These are phyloP conservation scores for Sporothrix curviconia DNA, from an alignment of 2,329 filamentous ascomycete genomes.

Conservation along the genomic window DNA sequence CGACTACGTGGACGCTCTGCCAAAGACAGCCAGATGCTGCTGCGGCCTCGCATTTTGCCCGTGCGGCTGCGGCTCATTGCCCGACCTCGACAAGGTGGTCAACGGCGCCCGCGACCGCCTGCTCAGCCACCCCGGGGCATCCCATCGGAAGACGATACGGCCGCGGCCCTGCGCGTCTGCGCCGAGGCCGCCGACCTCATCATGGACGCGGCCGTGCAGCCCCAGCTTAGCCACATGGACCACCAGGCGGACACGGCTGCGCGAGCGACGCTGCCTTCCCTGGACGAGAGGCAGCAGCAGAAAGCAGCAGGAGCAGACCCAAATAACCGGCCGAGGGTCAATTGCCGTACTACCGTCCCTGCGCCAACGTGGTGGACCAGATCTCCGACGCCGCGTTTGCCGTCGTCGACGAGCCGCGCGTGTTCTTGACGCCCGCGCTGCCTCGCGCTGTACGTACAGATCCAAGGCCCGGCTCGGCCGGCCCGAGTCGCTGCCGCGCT, in stretches of 20 bases:
- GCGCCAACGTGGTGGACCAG: conserved; percentile 40
- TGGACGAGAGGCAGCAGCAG: conserved; percentile 23
- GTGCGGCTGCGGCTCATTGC: conserved; percentile 17
- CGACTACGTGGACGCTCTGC: background rate
- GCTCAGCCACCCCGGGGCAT: conserved; percentile 38
- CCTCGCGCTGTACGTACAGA: conserved; percentile 68
- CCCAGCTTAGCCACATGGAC: conserved; percentile 34
- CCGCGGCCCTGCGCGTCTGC: conserved; percentile 39
- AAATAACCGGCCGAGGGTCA: background rate
- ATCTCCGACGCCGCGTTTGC: conserved; percentile 58
- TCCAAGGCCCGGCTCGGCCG: conserved; percentile 67
- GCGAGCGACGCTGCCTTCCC: conserved; percentile 48
- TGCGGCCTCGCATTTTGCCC: too few relatives aligned
- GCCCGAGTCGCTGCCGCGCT: conserved; percentile 69
- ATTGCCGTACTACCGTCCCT: conserved; percentile 21
- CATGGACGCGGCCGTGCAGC: conserved; percentile 32
- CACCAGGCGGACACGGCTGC: conserved; percentile 40
- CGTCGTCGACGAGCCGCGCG: conserved; percentile 65
- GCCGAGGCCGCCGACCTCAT: conserved; percentile 35
- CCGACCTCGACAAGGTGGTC: conserved; percentile 37
- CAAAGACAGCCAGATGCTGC: background rate
- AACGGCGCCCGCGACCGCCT: conserved; percentile 39
- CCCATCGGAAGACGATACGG: conserved; percentile 37
- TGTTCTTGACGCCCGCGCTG: conserved; percentile 71
- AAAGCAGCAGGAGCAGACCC: background rate